Evolutionary conservation across 1,139 yeast genomes (phyloP).

Genomic region (Yamadazyma songkhlaensis): DNA sequence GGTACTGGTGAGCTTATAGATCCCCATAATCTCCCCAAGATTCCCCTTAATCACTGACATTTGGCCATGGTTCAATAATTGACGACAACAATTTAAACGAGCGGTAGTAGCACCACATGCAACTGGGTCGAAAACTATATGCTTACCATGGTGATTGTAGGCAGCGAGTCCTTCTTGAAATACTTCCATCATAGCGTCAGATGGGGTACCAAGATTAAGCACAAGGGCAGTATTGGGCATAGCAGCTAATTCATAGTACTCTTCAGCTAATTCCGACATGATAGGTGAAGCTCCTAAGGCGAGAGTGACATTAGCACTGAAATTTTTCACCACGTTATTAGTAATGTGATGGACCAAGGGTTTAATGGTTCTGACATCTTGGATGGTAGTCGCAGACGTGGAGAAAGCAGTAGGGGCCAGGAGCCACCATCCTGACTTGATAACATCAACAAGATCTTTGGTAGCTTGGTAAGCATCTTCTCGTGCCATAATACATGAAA

Average conservation of each 20-base stretch:
- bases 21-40: slow-evolving; percentile 68
- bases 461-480: slow-evolving; percentile 58
- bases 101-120: slow-evolving; percentile 81
- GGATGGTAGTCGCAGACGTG: too few species aligned
- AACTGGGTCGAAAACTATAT: slow-evolving; percentile 84
- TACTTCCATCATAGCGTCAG: slow-evolving; percentile 38
- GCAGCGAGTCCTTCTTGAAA: slow-evolving; percentile 53
- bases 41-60: slow-evolving; percentile 82
- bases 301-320: slow-evolving; percentile 85
- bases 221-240: slow-evolving; percentile 56
- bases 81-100: slow-evolving; percentile 48
- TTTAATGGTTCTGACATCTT: slow-evolving; percentile 8
- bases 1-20: slow-evolving; percentile 30
- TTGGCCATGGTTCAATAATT: slow-evolving; percentile 55
- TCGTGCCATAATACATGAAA: slow-evolving; percentile 80
- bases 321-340: slow-evolving; percentile 83
- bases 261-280: slow-evolving; percentile 79
- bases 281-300: slow-evolving; percentile 88
- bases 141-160: slow-evolving; percentile 57
- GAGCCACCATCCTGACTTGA: slow-evolving; percentile 9
- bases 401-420: too few species aligned
- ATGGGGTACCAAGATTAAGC: slow-evolving; percentile 77
- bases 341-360: slow-evolving; percentile 89
- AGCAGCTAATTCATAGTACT: slow-evolving; percentile 64
- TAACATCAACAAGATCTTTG: slow-evolving; percentile 19